A percentile compares a stretch with the other conserved stretches of the same genome.
Evolutionary conservation across 179 eudicot genomes (phyloP).

Genomic region (Carnegiea gigantea): DNA sequence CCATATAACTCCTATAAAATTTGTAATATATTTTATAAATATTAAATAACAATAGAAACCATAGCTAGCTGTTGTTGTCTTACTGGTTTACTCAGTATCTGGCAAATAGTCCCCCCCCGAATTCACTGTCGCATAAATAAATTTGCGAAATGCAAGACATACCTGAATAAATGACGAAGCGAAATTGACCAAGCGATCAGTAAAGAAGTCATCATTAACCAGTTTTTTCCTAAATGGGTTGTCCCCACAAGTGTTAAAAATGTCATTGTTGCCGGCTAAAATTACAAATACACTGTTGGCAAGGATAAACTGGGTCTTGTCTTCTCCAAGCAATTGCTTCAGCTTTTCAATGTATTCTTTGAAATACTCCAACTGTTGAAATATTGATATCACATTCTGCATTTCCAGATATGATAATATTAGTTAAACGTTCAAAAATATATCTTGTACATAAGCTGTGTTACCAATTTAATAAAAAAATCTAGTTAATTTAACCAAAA

Average conservation of each 20-base stretch:
- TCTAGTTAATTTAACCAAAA: slow-evolving; percentile 6
- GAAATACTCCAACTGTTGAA: slow-evolving; percentile 47
- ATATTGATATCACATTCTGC: slow-evolving; percentile 43
- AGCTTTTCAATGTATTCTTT: slow-evolving; percentile 54
- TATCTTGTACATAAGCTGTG: neutral
- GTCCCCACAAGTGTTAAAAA: slow-evolving; percentile 61
- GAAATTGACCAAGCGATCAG: slow-evolving; percentile 21
- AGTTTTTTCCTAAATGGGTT: slow-evolving; percentile 27
- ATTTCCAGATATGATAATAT: neutral
- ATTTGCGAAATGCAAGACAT: neutral
- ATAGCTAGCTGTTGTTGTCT: too few species aligned
- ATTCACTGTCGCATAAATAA: too few species aligned
- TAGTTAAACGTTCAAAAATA: too few species aligned
- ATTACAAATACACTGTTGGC: slow-evolving; percentile 40
- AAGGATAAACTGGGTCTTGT: slow-evolving; percentile 36
- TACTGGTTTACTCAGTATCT: too few species aligned
- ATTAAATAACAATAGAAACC: too few species aligned
- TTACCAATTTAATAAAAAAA: neutral
- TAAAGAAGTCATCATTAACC: slow-evolving; percentile 40
- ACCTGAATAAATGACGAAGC: slow-evolving; percentile 40
- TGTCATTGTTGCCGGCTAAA: slow-evolving; percentile 59
- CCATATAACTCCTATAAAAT: slow-evolving; percentile 47
- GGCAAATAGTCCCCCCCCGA: too few species aligned
- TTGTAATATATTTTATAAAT: neutral
- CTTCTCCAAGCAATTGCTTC: slow-evolving; percentile 55